Conservation (phyloP, 345 rosid species). For the Kandelia obovata region DNA sequence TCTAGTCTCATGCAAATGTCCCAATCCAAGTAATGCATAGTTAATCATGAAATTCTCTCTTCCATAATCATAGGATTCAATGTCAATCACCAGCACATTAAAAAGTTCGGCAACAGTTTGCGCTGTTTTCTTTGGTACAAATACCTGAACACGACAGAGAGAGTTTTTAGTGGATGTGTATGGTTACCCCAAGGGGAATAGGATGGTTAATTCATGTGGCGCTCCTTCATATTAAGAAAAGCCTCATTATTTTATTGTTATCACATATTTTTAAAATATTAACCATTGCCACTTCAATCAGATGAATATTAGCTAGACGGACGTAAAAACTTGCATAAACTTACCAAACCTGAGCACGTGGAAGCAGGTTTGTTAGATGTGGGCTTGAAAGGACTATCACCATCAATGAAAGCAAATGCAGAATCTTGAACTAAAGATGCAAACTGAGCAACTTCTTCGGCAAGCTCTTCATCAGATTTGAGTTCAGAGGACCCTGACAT, state of each 20-base stretch:
- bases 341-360: conserved; percentile 50
- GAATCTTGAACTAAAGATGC: conserved; percentile 46
- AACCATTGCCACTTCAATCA: neutral
- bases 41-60: conserved; percentile 38
- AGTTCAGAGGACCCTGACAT: conserved; percentile 43
- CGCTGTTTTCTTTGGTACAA: conserved; percentile 52
- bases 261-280: neutral
- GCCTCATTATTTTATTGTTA: too few relatives aligned
- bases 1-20: conserved; percentile 52
- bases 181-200: neutral
- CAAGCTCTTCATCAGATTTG: conserved; percentile 57
- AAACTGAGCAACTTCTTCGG: conserved; percentile 52
- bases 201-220: too few relatives aligned
- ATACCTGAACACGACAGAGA: conserved; percentile 40
- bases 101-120: conserved; percentile 36
- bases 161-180: neutral
- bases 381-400: conserved; percentile 28
- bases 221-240: too few relatives aligned
- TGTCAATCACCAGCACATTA: conserved; percentile 38
- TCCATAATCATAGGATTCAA: conserved; percentile 28
- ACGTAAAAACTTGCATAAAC: conserved; percentile 18
- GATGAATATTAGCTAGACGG: neutral
- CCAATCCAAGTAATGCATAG: conserved; percentile 52
- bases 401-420: conserved; percentile 39
- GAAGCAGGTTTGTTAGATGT: conserved; percentile 38